Evolutionary conservation across 2,329 filamentous ascomycete genomes (phyloP), one percentile per base, ranked within the genome.

Genomic region (Colletotrichum plurivorum): DNA sequence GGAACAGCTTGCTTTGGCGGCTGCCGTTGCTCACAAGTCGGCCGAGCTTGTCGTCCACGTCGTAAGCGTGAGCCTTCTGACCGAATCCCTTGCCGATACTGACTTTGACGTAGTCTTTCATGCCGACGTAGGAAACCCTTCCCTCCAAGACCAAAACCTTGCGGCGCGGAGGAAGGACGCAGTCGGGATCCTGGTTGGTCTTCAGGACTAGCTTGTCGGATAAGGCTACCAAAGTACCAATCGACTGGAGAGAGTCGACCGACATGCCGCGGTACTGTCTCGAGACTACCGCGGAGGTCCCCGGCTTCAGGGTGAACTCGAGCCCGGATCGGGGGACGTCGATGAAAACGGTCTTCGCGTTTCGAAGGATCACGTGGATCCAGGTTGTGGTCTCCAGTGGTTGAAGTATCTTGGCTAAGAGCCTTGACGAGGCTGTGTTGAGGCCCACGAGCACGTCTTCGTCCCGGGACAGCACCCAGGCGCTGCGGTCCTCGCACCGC

Each of bases 161-260:
- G 25, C 80, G 87, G 72, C 80, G 73, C 0, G 78, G 80, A 20
- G 85, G 77, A 20, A 84, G 75, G 20, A 83, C 70, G 4, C 80
- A 72, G 3, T 83, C 81, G 2, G 76, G 25, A 15, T 70, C 12
- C 13, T 69, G 39, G 1, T 78, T 71, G 0, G 62, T 16, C 6
- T 61, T 68, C 1, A 90, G 73, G 0, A 90, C 77, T 0, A 91
- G 77, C 68, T 84, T 87, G 72, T 78, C 85, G 1, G 72, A 31
- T 0, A 90, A 77, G 0, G 88, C 88, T 41, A 84, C 72, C 9
- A 89, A 75, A 0, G 85, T 83, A 0, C 80, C 84, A 2, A 88
- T 73, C 2, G 74, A 73, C 71, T 89, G 88, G 13, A 80, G 36
- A 0, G 68, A 16, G 70, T 89, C 85, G 2, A 91, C 73, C 0